Evolutionary conservation across 768 basidiomycete genomes (phyloP).

Genomic region (Hortiboletus campestris): DNA sequence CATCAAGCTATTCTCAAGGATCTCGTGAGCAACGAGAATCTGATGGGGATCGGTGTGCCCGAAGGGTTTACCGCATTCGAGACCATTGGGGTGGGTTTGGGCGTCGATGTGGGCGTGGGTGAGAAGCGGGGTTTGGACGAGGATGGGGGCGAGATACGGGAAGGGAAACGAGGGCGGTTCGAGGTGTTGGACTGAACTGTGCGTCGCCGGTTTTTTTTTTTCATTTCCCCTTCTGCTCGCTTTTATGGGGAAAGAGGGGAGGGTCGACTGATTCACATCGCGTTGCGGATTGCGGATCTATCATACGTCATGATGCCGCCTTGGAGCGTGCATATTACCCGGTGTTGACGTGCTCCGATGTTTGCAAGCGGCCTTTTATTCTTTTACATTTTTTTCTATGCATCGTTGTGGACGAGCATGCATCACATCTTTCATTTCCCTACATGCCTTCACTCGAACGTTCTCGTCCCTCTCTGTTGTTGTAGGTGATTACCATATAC

Average conservation of each 20-base stretch:
- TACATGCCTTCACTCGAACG: neutral
- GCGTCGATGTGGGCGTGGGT: slow-evolving; percentile 19
- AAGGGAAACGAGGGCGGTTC: slow-evolving; percentile 58
- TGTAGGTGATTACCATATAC: slow-evolving; percentile 2
- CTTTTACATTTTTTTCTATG: neutral
- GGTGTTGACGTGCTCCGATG: neutral
- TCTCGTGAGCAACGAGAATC: slow-evolving; percentile 63
- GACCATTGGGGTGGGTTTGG: slow-evolving; percentile 12
- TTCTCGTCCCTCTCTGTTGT: neutral
- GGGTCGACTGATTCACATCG: neutral
- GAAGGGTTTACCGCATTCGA: slow-evolving; percentile 25
- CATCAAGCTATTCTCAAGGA: slow-evolving; percentile 77
- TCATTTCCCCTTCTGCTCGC: too few relatives aligned
- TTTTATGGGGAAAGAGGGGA: neutral
- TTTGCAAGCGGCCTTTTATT: neutral
- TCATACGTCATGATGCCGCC: neutral
- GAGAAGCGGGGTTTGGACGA: slow-evolving; percentile 40
- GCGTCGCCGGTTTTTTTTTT: neutral
- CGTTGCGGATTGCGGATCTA: neutral
- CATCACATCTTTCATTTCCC: neutral
- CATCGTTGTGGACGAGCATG: slow-evolving; percentile 8
- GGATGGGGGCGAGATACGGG: slow-evolving; percentile 38
- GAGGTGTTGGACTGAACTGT: slow-evolving; percentile 52
- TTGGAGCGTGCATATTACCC: neutral
- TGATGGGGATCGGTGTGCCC: slow-evolving; percentile 42